Base-by-base conservation (phyloP, 1,284 basidiomycete species). In the Microbotryomycetes sp. region DNA sequence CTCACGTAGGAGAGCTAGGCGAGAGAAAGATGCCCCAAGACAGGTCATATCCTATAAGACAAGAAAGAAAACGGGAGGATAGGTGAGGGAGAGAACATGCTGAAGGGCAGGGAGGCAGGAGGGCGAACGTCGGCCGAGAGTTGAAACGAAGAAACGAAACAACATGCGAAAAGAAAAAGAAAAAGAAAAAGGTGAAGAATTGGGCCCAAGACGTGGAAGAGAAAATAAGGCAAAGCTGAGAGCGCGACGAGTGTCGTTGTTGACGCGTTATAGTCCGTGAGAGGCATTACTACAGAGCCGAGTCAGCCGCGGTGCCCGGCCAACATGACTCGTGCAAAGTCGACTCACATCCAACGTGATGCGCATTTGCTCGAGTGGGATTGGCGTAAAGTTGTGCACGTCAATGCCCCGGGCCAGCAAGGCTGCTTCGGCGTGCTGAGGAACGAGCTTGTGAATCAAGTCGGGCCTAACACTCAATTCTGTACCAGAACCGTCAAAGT, bases 381-480 rank as follows among this genome's bases (percentile, higher is more conserved):
- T 71, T 29, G 77, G 77, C 59, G 74, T 70, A 59, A 73, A 73
- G 71, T 72, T 72, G 76, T 96, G 86, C 74, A 98, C 78, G 75
- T 88, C 84, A 78, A 98, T 91, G 55, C 85, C 86, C 75, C 88
- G 85, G 70, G 83, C 85, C 76, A 82, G 83, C 75, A 98, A 83
- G 80, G 91, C 91, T 66, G 85, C 78, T 81, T 97, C 90, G 75
- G 85, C 88, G 77, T 92, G 86, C 72, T 84, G 79, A 57, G 94
- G 94, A 57, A 98, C 91, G 52, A 98, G 84, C 77, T 86, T 85
- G 70, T 85, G 84, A 77, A 89, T 94, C 65, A 98, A 80, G 75
- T 97, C 94, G 55, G 96, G 94, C 70, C 93, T 87, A 69, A 96
- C 87, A 51, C 92, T 97, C 51, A 98, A 83, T 79, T 98, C 94